Base-by-base conservation (phyloP, 768 basidiomycete species). In the Tulasnella sp. region DNA sequence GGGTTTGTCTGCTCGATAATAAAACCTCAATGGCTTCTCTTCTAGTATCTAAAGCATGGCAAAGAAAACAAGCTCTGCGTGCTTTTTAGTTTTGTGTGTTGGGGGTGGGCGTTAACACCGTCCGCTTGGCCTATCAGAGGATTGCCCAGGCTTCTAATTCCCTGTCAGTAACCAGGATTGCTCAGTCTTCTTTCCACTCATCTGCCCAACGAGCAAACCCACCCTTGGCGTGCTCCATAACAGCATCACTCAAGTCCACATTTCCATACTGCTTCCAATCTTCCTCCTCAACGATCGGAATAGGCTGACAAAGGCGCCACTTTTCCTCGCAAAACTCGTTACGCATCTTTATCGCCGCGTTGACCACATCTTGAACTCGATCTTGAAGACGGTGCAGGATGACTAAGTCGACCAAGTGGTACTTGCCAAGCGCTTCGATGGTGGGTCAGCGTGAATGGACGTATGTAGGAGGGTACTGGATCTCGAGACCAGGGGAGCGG, bases 241-340 rank as follows among this genome's bases (percentile, higher is more conserved):
- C 21, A 9, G 72, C 72, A 40, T 74, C 72, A 38, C 72, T 74
- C 38, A 38, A 74, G 36, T 42, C 72, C 72, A 74, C 72, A 31
- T 2, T 39, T 2, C 72, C 72, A 40, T 74, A 74, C 38, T 18
- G 31, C 42, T 74, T 39, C 72, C 72, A 74, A 24, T 24, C 56
- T 24, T 27, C 56, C 24, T 27, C 8, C 56, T 58, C 19, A 27
- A 58, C 56, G 56, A 58, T 24, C 4, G 56, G 18, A 10, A 58
- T 36, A 24, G 12, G 71, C 71, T 36, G 31, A 16, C 71, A 36
- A 24, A 72, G 71, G 5, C 71, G 1, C 7, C 71, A 72, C 21
- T 36, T 40, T 40, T 72, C 40, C 12, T 74, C 42, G 21, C 72
- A 40, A 38, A 40, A 46, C 72, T 34, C 72, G 72, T 74, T 74